Evolutionary conservation across 106 monocot species (phyloP).

Genomic region (Acanthochlamys bracteata): DNA sequence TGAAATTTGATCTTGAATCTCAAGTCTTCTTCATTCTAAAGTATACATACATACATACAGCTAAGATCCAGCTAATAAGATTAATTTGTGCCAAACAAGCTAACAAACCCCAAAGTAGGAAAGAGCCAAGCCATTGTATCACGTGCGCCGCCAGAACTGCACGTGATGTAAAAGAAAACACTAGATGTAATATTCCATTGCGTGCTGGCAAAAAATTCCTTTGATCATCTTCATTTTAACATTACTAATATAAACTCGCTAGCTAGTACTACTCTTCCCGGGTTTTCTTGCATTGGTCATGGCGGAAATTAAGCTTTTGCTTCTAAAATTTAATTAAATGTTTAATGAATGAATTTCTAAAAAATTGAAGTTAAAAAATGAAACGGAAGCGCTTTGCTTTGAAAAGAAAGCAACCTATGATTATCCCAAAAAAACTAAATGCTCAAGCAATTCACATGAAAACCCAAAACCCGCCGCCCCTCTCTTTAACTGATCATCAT

Average conservation of each 20-base stretch:
- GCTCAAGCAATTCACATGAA: conserved; percentile 26
- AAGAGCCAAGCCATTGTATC: not conserved
- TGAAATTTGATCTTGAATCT: no score
- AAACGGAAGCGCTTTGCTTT: conserved; percentile 24
- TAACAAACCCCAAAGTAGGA: conserved; percentile 9
- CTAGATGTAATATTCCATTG: conserved; percentile 18
- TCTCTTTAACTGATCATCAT: conserved; percentile 1
- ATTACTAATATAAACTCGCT: no score
- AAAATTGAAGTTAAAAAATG: not conserved
- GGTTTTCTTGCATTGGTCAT: conserved; percentile 30
- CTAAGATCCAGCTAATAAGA: no score
- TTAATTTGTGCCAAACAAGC: conserved; percentile 5
- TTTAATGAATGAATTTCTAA: conserved; percentile 3
- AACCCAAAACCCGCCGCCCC: not conserved
- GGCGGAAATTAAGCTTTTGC: conserved; percentile 16
- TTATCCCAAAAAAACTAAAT: conserved; percentile 13
- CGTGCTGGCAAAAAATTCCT: not conserved
- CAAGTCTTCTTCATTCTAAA: no score
- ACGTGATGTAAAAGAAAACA: not conserved
- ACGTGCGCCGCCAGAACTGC: not conserved
- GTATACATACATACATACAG: no score
- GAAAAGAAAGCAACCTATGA: conserved; percentile 29
- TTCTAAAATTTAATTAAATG: no score
- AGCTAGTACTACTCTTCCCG: not conserved
- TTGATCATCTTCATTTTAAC: not conserved